Evolutionary conservation across 208 protist genomes (phyloP).

Genomic region (Phytomonas sp.): DNA sequence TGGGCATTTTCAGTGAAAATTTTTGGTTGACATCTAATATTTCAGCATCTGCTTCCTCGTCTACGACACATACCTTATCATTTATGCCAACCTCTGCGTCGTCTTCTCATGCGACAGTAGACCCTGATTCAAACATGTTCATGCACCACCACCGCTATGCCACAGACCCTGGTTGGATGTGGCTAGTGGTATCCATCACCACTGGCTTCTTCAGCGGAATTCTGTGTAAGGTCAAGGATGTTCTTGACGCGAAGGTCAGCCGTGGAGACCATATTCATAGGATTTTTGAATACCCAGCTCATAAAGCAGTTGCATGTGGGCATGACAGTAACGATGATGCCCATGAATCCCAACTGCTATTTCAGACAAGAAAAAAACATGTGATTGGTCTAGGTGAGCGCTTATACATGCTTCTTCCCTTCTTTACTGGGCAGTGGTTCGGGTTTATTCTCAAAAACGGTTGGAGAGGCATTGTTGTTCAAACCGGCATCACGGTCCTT

Average conservation of each 20-base stretch:
- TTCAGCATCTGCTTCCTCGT: background rate
- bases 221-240: constrained; percentile 78
- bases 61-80: background rate
- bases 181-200: constrained; percentile 61
- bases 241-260: constrained; percentile 44
- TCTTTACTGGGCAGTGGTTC: constrained; percentile 85
- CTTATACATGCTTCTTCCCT: constrained; percentile 77
- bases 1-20: constrained; percentile 53
- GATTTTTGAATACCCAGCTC: background rate
- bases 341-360: constrained; percentile 18
- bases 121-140: background rate
- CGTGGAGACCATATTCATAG: constrained; percentile 1
- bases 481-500: constrained; percentile 69
- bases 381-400: constrained; percentile 48
- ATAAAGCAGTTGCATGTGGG: background rate
- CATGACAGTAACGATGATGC: background rate
- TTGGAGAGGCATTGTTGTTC: constrained; percentile 63
- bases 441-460: constrained; percentile 68
- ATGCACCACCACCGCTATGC: background rate
- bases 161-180: constrained; percentile 26
- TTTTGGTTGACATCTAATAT: constrained; percentile 34
- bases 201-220: constrained; percentile 68
- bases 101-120: background rate
- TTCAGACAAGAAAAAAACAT: constrained; percentile 13
- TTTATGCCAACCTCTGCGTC: constrained; percentile 6